Percentiles rank a stretch among this genome's conserved stretches.
Conservation (phyloP, 257 asterid genomes). For the Asclepias syriaca region DNA sequence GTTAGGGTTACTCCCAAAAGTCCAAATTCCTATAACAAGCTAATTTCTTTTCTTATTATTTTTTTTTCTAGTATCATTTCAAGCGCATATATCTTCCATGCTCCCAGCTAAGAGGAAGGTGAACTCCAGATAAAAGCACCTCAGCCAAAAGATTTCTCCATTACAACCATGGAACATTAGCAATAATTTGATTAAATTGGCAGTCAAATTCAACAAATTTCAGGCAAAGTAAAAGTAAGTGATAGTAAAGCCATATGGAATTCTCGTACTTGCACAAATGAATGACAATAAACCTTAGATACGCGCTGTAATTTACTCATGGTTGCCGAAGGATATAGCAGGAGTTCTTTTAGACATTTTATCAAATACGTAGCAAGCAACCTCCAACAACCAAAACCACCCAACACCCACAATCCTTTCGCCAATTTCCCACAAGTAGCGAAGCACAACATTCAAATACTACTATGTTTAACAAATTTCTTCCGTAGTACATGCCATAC, state of each 20-base stretch:
- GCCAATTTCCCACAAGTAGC: neutral
- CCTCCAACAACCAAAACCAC: neutral
- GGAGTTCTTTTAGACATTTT: conserved; percentile 3
- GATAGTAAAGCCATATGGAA: neutral
- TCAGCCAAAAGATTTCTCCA: neutral
- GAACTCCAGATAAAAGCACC: neutral
- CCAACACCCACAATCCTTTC: too few species aligned
- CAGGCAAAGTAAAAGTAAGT: neutral
- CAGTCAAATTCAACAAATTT: neutral
- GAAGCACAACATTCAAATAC: neutral
- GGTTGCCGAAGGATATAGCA: too few species aligned
- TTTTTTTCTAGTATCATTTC: neutral
- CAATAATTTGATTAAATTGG: neutral
- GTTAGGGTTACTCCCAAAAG: neutral
- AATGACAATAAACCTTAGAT: neutral
- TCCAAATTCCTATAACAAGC: too few species aligned
- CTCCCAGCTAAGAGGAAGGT: neutral
- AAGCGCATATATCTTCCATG: neutral
- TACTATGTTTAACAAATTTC: neutral
- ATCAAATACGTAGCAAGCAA: conserved; percentile 9
- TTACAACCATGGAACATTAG: neutral
- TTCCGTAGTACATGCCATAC: neutral
- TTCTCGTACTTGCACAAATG: neutral
- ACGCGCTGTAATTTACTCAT: too few species aligned
- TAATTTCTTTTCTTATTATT: neutral